Base-by-base conservation (phyloP, 202 grass and related monocot genomes). In the Miscanthus sacchariflorus region DNA sequence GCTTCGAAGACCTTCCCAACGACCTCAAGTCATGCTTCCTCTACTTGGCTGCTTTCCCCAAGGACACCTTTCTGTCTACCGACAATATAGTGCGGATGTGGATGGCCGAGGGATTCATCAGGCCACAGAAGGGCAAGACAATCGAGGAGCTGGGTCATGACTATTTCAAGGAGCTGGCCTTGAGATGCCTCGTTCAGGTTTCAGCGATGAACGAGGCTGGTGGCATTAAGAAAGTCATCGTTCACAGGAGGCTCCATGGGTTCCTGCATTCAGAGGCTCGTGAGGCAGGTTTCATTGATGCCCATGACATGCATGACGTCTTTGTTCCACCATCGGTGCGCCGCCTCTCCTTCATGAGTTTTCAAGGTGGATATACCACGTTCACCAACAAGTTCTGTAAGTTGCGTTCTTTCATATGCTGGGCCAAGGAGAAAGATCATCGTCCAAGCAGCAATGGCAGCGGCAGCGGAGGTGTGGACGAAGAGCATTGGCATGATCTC, bases 61-160 rank as follows among this genome's bases (percentile, higher is more conserved):
- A 90, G 67, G 50, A 83, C 30, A 54, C 59, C 8, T 5, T 3
- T 5, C 80, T 70, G 15, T 4, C 9, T 2, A 77, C 50, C 0
- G 12, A 82, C 13, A 58, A 9, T 43, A 72, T 93, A 12, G 49
- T 82, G 58, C 45, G 33, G 9, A 52, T 93, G 81, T 93, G 88
- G 85, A 81, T 84, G 40, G 83, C 91, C 0, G 91, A 93, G 71
- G 91, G 91, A 39, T 93, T 93, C 78, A 81, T 90, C 44, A 87
- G 82, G 17, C 80, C 84, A 12, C 72, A 40, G 38, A 65, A 90
- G 61, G 85, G 80, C 10, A 87, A 67, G 54, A 82, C 87, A 23
- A 66, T 93, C n/a, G 91, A 93, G 88, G 88, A 93, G 69, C 43
- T 93, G 2, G 84, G 74, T 9, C 80, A 85, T 1, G 23, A 9